Base-by-base conservation (phyloP, 1,139 yeast species). In the Geotrichum aggregatum region DNA sequence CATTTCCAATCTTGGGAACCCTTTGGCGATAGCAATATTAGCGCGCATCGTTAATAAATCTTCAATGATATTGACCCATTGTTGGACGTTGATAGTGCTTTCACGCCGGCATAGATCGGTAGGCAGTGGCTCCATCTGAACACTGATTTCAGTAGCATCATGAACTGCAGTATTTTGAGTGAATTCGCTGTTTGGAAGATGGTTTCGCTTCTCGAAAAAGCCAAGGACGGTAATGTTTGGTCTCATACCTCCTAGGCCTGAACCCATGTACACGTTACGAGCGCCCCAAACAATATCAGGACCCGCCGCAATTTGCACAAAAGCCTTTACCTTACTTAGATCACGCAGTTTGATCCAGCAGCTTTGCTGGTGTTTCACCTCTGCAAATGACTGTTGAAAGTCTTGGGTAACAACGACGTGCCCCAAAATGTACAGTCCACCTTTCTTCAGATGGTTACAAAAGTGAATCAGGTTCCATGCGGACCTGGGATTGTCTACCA, bases 231-330 rank as follows among this genome's bases (percentile, higher is more conserved):
- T 88, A 52, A 92, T 89, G 65, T 92, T 92, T 1, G 98, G 98
- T 61, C 80, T 84, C 98, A 92, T 92, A 13, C 97, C 97, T 4
- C 98, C 98, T 19, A 92, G 73, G 0, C 98, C 98, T 2, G 96
- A 86, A 0, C 97, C 97, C 58, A 91, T 69, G 55, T 81, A 89
- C 14, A 92, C 89, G 65, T 92, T 91, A 55, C 98, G 73, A 0
- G 88, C 95, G n/a, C 98, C 98, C 97, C 98, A 91, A 0, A 89
- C 84, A 39, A 92, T 75, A 1, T 85, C 78, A 0, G 96, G 92
- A 0, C 96, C 95, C 13, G 89, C 77, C 0, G 92, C 89, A 50
- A 92, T 81, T 65, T 92, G 98, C 2, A 92, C 92, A 74, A 92
- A 92, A 0, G 97, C 98, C 65, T 92, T 92, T 49, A 92, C 80